Conservation (phyloP, 495 filamentous ascomycete species). For the Penicillium robsamsonii region DNA sequence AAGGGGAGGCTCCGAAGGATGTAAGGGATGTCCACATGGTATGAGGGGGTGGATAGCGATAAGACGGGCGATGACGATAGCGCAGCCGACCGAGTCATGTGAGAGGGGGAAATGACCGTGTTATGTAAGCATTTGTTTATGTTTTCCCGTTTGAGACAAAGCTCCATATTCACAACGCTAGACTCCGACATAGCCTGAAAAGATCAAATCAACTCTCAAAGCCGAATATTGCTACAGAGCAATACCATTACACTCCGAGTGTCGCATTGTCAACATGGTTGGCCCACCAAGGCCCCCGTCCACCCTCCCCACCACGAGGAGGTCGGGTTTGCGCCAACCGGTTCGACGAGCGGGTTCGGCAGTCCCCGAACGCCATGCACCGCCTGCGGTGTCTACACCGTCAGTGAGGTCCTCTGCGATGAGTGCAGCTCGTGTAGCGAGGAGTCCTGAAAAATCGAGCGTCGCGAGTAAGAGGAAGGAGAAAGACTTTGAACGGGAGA, state of each 20-base stretch:
- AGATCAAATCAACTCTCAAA: conserved; percentile 2
- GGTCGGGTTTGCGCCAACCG: conserved; percentile 56
- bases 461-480: conserved; percentile 72
- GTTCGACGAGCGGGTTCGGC: conserved; percentile 36
- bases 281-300: conserved; percentile 53
- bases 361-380: conserved; percentile 46
- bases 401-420: conserved; percentile 51
- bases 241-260: background rate
- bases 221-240: background rate
- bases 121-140: conserved; percentile 44
- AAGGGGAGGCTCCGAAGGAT: background rate
- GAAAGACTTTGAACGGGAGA: conserved; percentile 72
- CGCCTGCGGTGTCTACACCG: conserved; percentile 66
- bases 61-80: conserved; percentile 21
- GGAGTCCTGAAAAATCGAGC: conserved; percentile 42
- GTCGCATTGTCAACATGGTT: conserved; percentile 43
- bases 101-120: conserved; percentile 32
- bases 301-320: conserved; percentile 50
- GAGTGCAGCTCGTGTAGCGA: conserved; percentile 40
- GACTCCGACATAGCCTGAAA: background rate
- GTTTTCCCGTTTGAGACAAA: conserved; percentile 37
- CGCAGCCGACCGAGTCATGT: conserved; percentile 31
- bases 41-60: conserved; percentile 7
- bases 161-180: conserved; percentile 20
- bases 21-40: conserved; percentile 2